A percentile compares a stretch with the other conserved stretches of the same genome.
phyloP scores from a whole-genome alignment of 805 yeast genomes.

The Cyberlindnera mycetangii region DNA sequence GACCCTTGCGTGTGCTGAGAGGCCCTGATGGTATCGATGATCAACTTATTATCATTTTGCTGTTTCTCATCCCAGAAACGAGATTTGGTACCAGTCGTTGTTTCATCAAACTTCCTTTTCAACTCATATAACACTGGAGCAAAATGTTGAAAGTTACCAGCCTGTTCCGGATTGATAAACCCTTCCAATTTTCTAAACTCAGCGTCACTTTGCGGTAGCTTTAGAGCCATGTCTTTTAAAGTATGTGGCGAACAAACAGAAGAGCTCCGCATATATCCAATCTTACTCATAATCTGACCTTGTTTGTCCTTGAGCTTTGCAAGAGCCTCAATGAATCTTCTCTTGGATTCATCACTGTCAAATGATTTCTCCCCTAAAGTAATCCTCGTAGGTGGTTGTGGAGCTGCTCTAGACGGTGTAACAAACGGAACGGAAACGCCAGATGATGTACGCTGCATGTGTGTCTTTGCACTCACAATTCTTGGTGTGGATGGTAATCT shows the following conservation, averaged over 20 bases:
- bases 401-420: slow-evolving; percentile 14
- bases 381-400: slow-evolving; percentile 23
- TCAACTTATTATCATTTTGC: slow-evolving; percentile 14
- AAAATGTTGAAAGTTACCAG: slow-evolving; percentile 37
- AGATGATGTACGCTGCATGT: slow-evolving; percentile 25
- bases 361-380: slow-evolving; percentile 20
- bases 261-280: slow-evolving; percentile 34
- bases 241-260: slow-evolving; percentile 38
- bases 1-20: slow-evolving; percentile 18
- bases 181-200: slow-evolving; percentile 42
- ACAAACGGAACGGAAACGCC: slow-evolving; percentile 9
- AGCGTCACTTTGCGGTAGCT: slow-evolving; percentile 47
- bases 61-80: slow-evolving; percentile 18
- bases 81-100: slow-evolving; percentile 18
- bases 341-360: slow-evolving; percentile 22
- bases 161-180: slow-evolving; percentile 25
- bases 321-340: slow-evolving; percentile 17
- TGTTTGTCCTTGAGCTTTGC: slow-evolving; percentile 39
- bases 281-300: slow-evolving; percentile 38
- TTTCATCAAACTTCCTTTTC: slow-evolving; percentile 11
- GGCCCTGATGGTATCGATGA: slow-evolving; percentile 24
- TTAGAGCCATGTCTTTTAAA: slow-evolving; percentile 52
- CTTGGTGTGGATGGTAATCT: slow-evolving; percentile 25
- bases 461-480: slow-evolving; percentile 24
- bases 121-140: slow-evolving; percentile 32